Evolutionary conservation across 1,284 basidiomycete genomes (phyloP).

Genomic region (Wolfiporia cocos): DNA sequence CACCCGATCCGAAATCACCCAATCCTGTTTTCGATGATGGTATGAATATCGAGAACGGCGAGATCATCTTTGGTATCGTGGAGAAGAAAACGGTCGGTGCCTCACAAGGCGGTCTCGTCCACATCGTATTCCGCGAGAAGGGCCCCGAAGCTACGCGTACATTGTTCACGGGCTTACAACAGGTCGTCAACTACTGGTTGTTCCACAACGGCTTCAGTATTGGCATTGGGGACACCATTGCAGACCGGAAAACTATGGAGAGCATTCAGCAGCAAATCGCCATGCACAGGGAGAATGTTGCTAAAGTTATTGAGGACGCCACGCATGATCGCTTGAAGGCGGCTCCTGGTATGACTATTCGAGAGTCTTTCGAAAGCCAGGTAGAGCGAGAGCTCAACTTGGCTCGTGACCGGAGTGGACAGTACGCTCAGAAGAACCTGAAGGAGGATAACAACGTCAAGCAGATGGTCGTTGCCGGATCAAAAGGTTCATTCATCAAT

Average conservation of each 20-base stretch:
- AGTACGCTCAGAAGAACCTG: constrained; percentile 91
- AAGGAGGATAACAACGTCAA: constrained; percentile 99
- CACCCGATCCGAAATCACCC: constrained; percentile 74
- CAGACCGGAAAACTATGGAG: constrained; percentile 84
- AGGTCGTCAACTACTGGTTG: constrained; percentile 97
- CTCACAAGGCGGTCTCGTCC: constrained; percentile 90
- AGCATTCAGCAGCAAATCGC: constrained; percentile 84
- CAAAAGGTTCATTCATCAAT: constrained; percentile 99
- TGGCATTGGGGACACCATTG: constrained; percentile 98
- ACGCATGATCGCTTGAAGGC: constrained; percentile 82
- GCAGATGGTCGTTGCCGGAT: constrained; percentile 99
- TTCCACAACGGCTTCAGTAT: constrained; percentile 99
- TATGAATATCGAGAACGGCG: constrained; percentile 96
- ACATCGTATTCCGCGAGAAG: constrained; percentile 97
- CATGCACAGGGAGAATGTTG: constrained; percentile 75
- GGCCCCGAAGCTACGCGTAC: constrained; percentile 91
- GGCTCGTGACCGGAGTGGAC: constrained; percentile 95
- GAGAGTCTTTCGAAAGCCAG: constrained; percentile 94
- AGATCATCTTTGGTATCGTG: constrained; percentile 93
- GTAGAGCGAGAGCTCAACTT: constrained; percentile 92
- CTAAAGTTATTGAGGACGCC: constrained; percentile 70
- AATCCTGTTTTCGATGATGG: constrained; percentile 90
- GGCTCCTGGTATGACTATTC: constrained; percentile 96
- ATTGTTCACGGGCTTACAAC: constrained; percentile 92
- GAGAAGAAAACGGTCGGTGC: constrained; percentile 99